Conservation (phyloP, 164 flowering plant species). For the Kalanchoe fedtschenkoi region DNA sequence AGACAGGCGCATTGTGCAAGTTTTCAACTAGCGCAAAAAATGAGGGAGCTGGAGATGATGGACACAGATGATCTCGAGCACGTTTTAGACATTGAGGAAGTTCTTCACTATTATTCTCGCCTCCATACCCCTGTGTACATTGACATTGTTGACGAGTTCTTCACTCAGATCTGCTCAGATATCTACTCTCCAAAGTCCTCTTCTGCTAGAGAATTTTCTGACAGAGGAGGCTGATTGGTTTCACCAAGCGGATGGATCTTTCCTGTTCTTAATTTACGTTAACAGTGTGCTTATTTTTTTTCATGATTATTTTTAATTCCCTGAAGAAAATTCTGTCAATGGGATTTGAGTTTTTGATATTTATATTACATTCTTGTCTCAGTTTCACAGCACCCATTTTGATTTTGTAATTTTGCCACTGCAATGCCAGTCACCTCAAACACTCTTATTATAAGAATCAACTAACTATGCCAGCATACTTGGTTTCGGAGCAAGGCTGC, state of each 20-base stretch:
- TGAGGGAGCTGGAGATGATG: conserved; percentile 62
- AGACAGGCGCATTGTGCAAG: too few relatives aligned
- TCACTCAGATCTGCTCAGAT: conserved; percentile 49
- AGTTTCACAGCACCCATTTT: too few relatives aligned
- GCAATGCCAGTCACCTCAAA: too few relatives aligned
- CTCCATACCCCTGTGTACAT: conserved; percentile 64
- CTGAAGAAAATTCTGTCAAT: too few relatives aligned
- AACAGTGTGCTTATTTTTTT: background rate
- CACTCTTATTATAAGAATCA: too few relatives aligned
- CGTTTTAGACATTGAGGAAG: conserved; percentile 61
- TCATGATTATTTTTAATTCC: background rate
- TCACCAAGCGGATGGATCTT: background rate
- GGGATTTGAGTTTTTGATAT: too few relatives aligned
- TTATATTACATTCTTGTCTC: too few relatives aligned
- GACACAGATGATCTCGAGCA: conserved; percentile 51
- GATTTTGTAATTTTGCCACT: too few relatives aligned
- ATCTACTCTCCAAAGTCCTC: conserved; percentile 16
- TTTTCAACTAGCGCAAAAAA: conserved; percentile 27
- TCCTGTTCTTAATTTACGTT: background rate
- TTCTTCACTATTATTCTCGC: conserved; percentile 64
- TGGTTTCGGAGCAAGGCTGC: too few relatives aligned
- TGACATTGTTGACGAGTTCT: conserved; percentile 65
- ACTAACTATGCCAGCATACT: too few relatives aligned
- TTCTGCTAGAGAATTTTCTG: background rate
- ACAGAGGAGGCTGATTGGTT: background rate